Conservation (phyloP, 2,329 filamentous ascomycete genomes). For the Leptographium radiaticola region DNA sequence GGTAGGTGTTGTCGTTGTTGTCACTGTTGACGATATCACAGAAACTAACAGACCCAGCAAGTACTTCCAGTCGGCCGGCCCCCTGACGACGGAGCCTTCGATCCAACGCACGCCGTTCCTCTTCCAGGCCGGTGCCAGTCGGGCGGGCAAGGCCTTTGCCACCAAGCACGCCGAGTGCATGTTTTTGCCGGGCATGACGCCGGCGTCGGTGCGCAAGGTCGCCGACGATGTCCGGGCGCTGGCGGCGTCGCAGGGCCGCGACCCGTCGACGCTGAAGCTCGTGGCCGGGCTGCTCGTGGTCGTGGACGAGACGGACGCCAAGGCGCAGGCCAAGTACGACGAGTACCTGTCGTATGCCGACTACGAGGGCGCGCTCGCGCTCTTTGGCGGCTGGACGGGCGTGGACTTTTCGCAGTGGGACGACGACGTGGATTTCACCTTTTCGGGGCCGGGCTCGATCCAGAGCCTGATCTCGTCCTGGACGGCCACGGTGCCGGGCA, state of each 20-base stretch:
- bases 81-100: slow-evolving; percentile 3
- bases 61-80: not conserved
- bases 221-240: slow-evolving; percentile 3
- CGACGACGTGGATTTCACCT: slow-evolving; percentile 11
- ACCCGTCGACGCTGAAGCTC: slow-evolving; percentile 11
- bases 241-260: slow-evolving; percentile 9
- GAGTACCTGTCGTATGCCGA: slow-evolving; percentile 4
- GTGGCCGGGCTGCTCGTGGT: slow-evolving; percentile 11
- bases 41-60: not conserved
- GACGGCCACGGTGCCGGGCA: not conserved
- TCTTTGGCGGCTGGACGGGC: slow-evolving; percentile 4
- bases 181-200: slow-evolving; percentile 10
- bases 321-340: slow-evolving; percentile 13
- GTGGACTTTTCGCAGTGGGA: slow-evolving; percentile 12
- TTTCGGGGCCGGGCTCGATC: slow-evolving; percentile 3
- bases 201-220: not conserved
- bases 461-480: slow-evolving; percentile 4
- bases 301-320: slow-evolving; percentile 11
- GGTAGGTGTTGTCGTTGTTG: not conserved
- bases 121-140: slow-evolving; percentile 14
- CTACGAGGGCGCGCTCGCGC: slow-evolving; percentile 1
- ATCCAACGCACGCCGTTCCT: slow-evolving; percentile 12
- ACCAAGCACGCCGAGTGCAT: slow-evolving; percentile 14
- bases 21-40: no score
- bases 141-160: slow-evolving; percentile 12